Base-by-base conservation (phyloP, 306 rosid genomes). In the Spatholobus suberectus region DNA sequence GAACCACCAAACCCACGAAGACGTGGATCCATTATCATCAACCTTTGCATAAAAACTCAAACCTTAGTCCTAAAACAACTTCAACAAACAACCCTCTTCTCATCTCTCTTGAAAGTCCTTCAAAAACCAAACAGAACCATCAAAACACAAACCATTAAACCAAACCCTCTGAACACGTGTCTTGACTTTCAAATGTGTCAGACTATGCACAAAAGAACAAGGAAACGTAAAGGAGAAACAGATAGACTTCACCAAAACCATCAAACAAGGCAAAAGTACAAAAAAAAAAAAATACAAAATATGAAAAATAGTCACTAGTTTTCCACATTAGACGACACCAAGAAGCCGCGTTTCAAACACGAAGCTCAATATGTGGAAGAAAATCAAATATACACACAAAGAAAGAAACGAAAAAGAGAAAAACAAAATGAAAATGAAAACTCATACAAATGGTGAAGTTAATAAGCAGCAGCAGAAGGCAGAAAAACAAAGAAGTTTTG, bases 21-120 rank as follows among this genome's bases (percentile, higher is more conserved):
- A 55, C 80, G 80, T 32, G 83, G 90, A 92, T 93, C 93, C 98
- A 88, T 93, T 52, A 73, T 77, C 77, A 87, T 80, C 81, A 21
- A 87, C 12, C 66, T 43, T 75, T 29, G 57, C 78, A 34, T 37
- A 78, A 85, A 51, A 79, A 27, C 26, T 71, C 76, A 34, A 84
- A 65, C 83, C 78, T 76, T 3, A 89, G 37, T 74, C 80, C 67
- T 59, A 63, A 15, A 80, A 23, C 35, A 76, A 17, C 75, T 73
- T 49, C 73, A 71, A 55, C 32, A 35, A 82, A 55, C 80, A 63
- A 27, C 68, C 76, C 73, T 61, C 41, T 71, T 49, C 52, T 27
- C 34, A 21, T 34, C 61, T 78, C 75, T 70, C 40, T 34, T 63
- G 41, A 81, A 80, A 79, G 34, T 35, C 86, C 86, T 83, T 83